Conservation (phyloP, 768 basidiomycete species). For the Kwoniella sp. region DNA sequence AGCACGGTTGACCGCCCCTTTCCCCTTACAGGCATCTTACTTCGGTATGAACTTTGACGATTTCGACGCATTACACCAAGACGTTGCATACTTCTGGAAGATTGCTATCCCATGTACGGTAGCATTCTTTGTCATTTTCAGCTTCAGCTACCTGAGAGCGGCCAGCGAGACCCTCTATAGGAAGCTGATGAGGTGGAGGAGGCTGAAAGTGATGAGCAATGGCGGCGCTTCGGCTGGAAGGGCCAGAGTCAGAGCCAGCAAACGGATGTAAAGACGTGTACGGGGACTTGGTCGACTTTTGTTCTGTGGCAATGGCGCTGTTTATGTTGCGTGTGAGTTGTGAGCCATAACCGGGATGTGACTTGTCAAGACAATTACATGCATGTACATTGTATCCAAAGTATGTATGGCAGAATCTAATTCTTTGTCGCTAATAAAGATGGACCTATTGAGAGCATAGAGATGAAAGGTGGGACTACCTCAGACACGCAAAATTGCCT, state of each 20-base stretch:
- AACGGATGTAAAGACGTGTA: neutral
- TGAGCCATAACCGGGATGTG: too few relatives aligned
- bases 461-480: too few relatives aligned
- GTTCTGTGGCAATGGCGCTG: too few relatives aligned
- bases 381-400: too few relatives aligned
- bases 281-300: too few relatives aligned
- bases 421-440: too few relatives aligned
- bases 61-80: slow-evolving; percentile 35
- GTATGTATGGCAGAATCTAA: too few relatives aligned
- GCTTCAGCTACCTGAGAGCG: slow-evolving; percentile 40
- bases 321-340: too few relatives aligned
- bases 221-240: neutral
- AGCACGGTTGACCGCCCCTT: too few relatives aligned
- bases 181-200: slow-evolving; percentile 14
- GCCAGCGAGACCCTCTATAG: slow-evolving; percentile 14
- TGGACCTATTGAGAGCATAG: too few relatives aligned
- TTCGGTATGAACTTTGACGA: slow-evolving; percentile 53
- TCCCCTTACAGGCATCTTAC: slow-evolving; percentile 35
- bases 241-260: neutral
- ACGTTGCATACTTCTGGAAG: slow-evolving; percentile 53
- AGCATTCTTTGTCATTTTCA: slow-evolving; percentile 54
- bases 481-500: too few relatives aligned
- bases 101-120: slow-evolving; percentile 48
- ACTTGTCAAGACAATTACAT: too few relatives aligned
- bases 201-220: slow-evolving; percentile 13